These are phyloP conservation scores for Huiozyma sinensis DNA, from an alignment of 805 yeast genomes.

Conservation along the genomic window DNA sequence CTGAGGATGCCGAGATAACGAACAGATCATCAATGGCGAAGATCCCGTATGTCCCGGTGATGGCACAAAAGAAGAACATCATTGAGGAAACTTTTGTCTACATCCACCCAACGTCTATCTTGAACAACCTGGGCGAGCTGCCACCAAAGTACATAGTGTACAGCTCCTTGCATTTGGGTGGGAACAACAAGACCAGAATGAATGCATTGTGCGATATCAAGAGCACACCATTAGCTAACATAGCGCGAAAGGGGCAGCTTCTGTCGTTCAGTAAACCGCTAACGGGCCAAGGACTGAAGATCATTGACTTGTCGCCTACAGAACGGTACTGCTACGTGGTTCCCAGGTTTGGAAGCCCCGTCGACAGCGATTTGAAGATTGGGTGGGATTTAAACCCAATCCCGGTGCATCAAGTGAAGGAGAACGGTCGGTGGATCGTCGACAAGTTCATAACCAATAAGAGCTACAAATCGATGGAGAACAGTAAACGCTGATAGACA, in stretches of 20 bases:
- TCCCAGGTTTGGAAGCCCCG: slow-evolving; percentile 78
- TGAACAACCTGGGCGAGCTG: slow-evolving; percentile 47
- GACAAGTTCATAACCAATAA: slow-evolving; percentile 25
- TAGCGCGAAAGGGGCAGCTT: slow-evolving; percentile 63
- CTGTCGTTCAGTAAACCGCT: slow-evolving; percentile 83
- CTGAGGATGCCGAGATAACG: slow-evolving; percentile 49
- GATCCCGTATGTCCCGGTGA: slow-evolving; percentile 55
- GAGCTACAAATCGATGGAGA: slow-evolving; percentile 9
- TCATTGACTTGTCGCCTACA: slow-evolving; percentile 51
- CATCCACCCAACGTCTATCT: slow-evolving; percentile 69
- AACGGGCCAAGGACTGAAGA: slow-evolving; percentile 75
- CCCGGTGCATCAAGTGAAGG: slow-evolving; percentile 62
- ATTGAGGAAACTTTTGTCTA: slow-evolving; percentile 49
- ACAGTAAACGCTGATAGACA: too few relatives aligned
- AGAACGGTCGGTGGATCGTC: slow-evolving; percentile 55
- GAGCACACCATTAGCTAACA: slow-evolving; percentile 65
- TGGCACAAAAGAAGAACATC: slow-evolving; percentile 29
- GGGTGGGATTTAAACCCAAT: slow-evolving; percentile 89
- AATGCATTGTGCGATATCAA: slow-evolving; percentile 65
- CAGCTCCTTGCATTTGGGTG: slow-evolving; percentile 50
- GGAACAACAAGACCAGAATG: slow-evolving; percentile 48
- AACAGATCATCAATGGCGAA: slow-evolving; percentile 47
- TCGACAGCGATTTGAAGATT: slow-evolving; percentile 64
- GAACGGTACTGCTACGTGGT: slow-evolving; percentile 82
- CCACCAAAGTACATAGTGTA: slow-evolving; percentile 79